A percentile compares a stretch with the other conserved stretches of the same genome.
phyloP scores from a whole-genome alignment of 2,329 filamentous ascomycete genomes.

The Fusarium goolgardi region DNA sequence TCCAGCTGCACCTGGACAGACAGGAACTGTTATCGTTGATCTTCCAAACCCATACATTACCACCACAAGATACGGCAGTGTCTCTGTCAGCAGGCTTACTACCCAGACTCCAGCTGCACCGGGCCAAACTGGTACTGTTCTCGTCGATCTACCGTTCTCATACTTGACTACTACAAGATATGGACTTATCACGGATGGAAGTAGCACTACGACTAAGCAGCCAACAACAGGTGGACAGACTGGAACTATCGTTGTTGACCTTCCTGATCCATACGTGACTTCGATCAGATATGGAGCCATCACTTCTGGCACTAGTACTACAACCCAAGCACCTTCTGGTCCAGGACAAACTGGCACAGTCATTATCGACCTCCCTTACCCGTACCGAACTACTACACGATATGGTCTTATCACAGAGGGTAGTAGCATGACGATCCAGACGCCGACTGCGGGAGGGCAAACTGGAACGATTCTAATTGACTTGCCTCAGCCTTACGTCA shows the following conservation, averaged over 20 bases:
- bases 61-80: not conserved
- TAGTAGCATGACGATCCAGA: not conserved
- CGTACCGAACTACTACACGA: not conserved
- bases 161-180: not conserved
- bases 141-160: not conserved
- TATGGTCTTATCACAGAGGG: not conserved
- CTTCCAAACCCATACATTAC: not conserved
- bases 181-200: not conserved
- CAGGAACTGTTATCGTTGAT: not conserved
- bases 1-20: not conserved
- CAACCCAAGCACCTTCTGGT: not conserved
- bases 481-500: not conserved
- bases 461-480: conserved; percentile 3
- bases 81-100: not conserved
- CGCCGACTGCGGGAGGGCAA: not conserved
- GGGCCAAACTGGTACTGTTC: not conserved
- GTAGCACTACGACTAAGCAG: not conserved
- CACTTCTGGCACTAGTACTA: not conserved
- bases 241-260: not conserved
- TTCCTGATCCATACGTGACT: not conserved
- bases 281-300: not conserved
- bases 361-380: not conserved
- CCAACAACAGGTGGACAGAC: not conserved
- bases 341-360: not conserved
- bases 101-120: not conserved